Base-by-base conservation (phyloP, 345 rosid genomes). In the Isatis tinctoria region DNA sequence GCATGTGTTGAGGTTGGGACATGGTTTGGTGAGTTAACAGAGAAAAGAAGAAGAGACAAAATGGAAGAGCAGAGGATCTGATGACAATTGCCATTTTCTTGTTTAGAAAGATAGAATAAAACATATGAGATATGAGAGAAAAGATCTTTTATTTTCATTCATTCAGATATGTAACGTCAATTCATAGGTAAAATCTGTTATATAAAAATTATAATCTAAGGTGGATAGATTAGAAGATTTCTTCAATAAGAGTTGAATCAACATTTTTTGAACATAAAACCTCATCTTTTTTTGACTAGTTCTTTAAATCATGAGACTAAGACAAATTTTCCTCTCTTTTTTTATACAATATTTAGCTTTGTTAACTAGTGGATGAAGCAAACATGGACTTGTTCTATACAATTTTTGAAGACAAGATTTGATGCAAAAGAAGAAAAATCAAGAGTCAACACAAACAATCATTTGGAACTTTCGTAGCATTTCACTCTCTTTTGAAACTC, bases 1-100 rank as follows among this genome's bases (percentile, higher is more conserved):
- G 7, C 44, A 73, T 16, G 39, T 48, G 28, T 37, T 48, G n/a
- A 73, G 64, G 64, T 33, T 73, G 76, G 3, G 64, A 73, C 47
- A 73, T 40, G 56, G 12, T 63, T 41, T n/a, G 45, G 56, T 52
- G 5, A 41, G 56, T 30, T 14, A 63, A 63, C 1, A 53, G 4
- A 70, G 37, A 47, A 2, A 73, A 2, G 39, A 67, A 10, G 24
- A 70, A 22, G 44, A 59, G 6, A 44, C 11, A 59, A 59, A 35
- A 6, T 28, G 35, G 0, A 3, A 0, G 4, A 47, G 6, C 12
- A 47, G 12, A 18, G 53, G 18, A 10, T 47, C 13, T 18, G 7
- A 52, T 10, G 7, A 16, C 10, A 30, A 3, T 65, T 18, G 26
- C 27, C 53, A 47, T 47, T 18, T 18, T 47, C 27, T 18, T 47